Evolutionary conservation across 768 basidiomycete genomes (phyloP).

Genomic region (Mycena capillaripes): DNA sequence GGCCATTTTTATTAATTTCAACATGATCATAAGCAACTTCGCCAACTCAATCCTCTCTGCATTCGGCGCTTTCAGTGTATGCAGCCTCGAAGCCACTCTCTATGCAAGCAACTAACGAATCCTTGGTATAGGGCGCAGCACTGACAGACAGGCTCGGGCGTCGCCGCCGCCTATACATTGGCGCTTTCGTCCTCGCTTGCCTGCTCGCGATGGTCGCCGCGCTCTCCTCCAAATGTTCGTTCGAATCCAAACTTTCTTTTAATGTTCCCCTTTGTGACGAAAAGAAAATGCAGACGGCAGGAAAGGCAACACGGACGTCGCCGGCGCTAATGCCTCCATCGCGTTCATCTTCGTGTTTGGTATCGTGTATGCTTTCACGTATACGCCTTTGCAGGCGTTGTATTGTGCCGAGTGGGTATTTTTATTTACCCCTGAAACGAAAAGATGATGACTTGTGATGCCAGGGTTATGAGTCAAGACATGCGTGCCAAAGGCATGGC

Average conservation of each 20-base stretch:
- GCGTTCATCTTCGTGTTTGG: slow-evolving; percentile 44
- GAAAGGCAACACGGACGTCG: slow-evolving; percentile 37
- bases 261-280: background rate
- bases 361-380: slow-evolving; percentile 42
- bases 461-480: slow-evolving; percentile 43
- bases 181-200: slow-evolving; percentile 38
- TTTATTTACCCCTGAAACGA: background rate
- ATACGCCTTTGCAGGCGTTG: slow-evolving; percentile 44
- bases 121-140: slow-evolving; percentile 33
- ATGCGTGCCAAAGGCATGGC: slow-evolving; percentile 47
- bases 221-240: slow-evolving; percentile 40
- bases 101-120: background rate
- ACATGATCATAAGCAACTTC: slow-evolving; percentile 41
- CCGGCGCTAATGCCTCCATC: slow-evolving; percentile 44
- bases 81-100: background rate
- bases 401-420: slow-evolving; percentile 43
- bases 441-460: background rate
- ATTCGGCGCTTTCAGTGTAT: slow-evolving; percentile 41
- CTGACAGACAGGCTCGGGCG: slow-evolving; percentile 42
- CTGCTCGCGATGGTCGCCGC: slow-evolving; percentile 42
- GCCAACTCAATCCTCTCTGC: slow-evolving; percentile 44
- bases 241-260: background rate
- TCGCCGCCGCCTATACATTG: slow-evolving; percentile 40
- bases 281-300: slow-evolving; percentile 31
- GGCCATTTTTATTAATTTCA: background rate